Conservation (phyloP, 1,284 basidiomycete genomes). For the Xerocomus amazonicus region DNA sequence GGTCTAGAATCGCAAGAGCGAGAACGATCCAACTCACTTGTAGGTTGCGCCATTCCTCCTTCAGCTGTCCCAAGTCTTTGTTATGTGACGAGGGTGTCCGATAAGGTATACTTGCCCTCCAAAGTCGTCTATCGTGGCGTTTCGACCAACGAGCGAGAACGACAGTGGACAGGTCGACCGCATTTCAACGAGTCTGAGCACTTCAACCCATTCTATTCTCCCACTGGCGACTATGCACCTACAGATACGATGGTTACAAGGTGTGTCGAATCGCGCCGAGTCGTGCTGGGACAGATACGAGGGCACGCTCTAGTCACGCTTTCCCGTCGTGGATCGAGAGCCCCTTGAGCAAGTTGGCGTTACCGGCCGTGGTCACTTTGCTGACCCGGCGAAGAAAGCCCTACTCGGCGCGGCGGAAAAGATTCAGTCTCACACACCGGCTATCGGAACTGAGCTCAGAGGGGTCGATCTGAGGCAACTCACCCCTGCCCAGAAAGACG, state of each 20-base stretch:
- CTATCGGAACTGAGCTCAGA: constrained; percentile 60
- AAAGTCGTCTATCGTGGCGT: too few species aligned
- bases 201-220: constrained; percentile 69
- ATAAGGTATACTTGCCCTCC: too few species aligned
- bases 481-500: constrained; percentile 59
- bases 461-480: constrained; percentile 65
- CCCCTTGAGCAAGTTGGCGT: constrained; percentile 58
- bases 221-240: constrained; percentile 47
- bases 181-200: constrained; percentile 22
- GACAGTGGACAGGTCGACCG: constrained; percentile 11
- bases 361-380: constrained; percentile 59
- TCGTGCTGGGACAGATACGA: not conserved
- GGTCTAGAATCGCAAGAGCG: constrained; percentile 6
- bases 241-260: constrained; percentile 61
- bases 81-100: not conserved
- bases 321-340: constrained; percentile 62
- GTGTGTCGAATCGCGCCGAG: constrained; percentile 32
- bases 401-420: constrained; percentile 56
- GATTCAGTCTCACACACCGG: constrained; percentile 58
- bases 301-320: constrained; percentile 47
- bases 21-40: constrained; percentile 19
- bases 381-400: constrained; percentile 58
- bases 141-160: constrained; percentile 30
- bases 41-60: constrained; percentile 21
- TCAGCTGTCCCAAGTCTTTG: constrained; percentile 14